Percentiles rank a stretch among this genome's conserved stretches.
These are phyloP conservation scores for Metschnikowia matae DNA, from an alignment of 805 yeast species.

Conservation along the genomic window DNA sequence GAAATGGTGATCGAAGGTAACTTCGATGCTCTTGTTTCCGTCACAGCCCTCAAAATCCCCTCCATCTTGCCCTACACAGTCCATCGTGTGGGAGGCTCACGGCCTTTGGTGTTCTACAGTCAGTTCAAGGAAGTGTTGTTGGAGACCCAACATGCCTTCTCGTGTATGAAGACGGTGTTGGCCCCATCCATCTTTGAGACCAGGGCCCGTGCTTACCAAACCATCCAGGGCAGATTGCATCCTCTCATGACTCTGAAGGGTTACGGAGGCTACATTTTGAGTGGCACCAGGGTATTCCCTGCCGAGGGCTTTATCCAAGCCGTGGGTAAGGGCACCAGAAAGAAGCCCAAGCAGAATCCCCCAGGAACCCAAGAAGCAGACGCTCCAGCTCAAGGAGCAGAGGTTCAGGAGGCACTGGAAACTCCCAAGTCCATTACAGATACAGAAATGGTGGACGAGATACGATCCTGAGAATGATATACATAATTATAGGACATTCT, in stretches of 20 bases:
- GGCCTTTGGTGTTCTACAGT: conserved; percentile 79
- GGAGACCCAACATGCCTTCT: conserved; percentile 66
- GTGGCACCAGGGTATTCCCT: conserved; percentile 78
- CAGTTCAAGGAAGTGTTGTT: conserved; percentile 78
- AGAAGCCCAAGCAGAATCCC: conserved; percentile 25
- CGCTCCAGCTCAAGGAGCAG: background rate
- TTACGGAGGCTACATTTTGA: conserved; percentile 83
- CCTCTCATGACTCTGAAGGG: conserved; percentile 93
- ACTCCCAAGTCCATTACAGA: conserved; percentile 6
- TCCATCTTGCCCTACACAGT: conserved; percentile 59
- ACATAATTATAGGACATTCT: background rate
- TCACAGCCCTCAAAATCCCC: conserved; percentile 67
- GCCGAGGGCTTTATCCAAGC: conserved; percentile 54
- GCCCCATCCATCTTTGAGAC: conserved; percentile 84
- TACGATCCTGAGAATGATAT: background rate
- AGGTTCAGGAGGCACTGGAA: background rate
- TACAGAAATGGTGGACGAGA: background rate
- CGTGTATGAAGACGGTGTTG: conserved; percentile 63
- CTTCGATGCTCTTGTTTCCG: conserved; percentile 74
- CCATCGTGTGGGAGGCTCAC: conserved; percentile 71
- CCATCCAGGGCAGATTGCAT: conserved; percentile 89
- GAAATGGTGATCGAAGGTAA: conserved; percentile 47
- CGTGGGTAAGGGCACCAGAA: conserved; percentile 60
- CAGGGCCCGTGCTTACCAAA: conserved; percentile 81
- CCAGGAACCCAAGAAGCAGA: background rate